These are phyloP conservation scores for Dothistroma septosporum DNA, from an alignment of 2,329 filamentous ascomycete genomes.

Conservation along the genomic window DNA sequence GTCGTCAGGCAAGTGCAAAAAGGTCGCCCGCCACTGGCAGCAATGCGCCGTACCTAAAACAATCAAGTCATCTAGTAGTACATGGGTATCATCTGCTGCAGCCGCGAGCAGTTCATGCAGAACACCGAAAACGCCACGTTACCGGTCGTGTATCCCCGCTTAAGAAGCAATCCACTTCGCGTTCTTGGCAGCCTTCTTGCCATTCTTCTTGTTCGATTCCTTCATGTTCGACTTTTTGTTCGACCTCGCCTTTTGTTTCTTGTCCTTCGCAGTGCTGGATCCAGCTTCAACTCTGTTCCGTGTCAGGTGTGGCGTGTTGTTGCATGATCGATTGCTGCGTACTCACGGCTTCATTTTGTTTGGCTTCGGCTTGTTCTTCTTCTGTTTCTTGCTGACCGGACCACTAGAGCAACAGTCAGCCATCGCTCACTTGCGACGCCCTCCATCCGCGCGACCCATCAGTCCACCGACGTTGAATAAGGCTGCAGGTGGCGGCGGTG, in stretches of 20 bases:
- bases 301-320: neutral
- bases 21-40: neutral
- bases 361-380: neutral
- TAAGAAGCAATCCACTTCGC: neutral
- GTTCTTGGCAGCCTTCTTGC: slow-evolving; percentile 7
- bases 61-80: slow-evolving; percentile 15
- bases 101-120: slow-evolving; percentile 4
- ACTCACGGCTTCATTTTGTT: slow-evolving; percentile 4
- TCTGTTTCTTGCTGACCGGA: neutral
- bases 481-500: neutral
- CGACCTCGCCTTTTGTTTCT: slow-evolving; percentile 7
- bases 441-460: neutral
- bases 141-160: slow-evolving; percentile 3
- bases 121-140: slow-evolving; percentile 8
- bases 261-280: neutral
- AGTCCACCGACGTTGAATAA: neutral
- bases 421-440: neutral
- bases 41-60: slow-evolving; percentile 8
- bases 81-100: slow-evolving; percentile 15
- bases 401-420: neutral
- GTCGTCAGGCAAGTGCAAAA: neutral
- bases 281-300: neutral
- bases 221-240: neutral
- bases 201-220: slow-evolving; percentile 3
- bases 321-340: neutral